phyloP scores from a whole-genome alignment of 2,329 filamentous ascomycete genomes.

The Leptographium flavum region DNA sequence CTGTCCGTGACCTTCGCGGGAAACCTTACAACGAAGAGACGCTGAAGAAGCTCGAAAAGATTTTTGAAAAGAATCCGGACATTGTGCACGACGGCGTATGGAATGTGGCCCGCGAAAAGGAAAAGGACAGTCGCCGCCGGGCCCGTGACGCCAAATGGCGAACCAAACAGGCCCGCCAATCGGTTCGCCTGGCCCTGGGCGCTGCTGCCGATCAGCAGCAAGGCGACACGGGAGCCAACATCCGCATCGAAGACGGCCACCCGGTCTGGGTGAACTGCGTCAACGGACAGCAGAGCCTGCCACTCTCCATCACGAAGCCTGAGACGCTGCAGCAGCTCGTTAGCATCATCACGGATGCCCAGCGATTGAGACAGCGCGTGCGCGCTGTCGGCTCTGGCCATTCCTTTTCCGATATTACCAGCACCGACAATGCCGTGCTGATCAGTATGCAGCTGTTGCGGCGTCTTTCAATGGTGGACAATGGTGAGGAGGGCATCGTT shows the following conservation, averaged over 20 bases:
- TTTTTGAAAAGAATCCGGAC: slow-evolving; percentile 7
- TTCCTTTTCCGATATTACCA: slow-evolving; percentile 14
- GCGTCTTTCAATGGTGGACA: slow-evolving; percentile 11
- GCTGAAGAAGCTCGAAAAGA: slow-evolving; percentile 6
- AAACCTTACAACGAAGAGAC: slow-evolving; percentile 5
- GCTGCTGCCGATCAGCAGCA: slow-evolving; percentile 3
- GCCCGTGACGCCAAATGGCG: slow-evolving; percentile 7
- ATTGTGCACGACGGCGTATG: slow-evolving; percentile 6
- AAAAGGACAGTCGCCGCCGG: slow-evolving; percentile 3
- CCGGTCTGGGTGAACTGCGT: slow-evolving; percentile 13
- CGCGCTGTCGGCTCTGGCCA: slow-evolving; percentile 16
- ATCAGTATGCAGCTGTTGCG: slow-evolving; percentile 10
- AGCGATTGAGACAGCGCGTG: slow-evolving; percentile 9
- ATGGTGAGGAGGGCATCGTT: slow-evolving; percentile 9
- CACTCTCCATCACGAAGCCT: slow-evolving; percentile 10
- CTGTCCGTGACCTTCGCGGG: slow-evolving; percentile 4
- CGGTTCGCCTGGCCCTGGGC: slow-evolving; percentile 5
- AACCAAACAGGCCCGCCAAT: slow-evolving; percentile 5
- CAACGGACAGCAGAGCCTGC: slow-evolving; percentile 11
- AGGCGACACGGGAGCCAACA: neutral
- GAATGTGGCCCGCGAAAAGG: slow-evolving; percentile 7
- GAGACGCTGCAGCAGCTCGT: slow-evolving; percentile 13
- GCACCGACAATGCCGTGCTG: slow-evolving; percentile 11
- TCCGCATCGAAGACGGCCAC: neutral
- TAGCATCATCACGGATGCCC: slow-evolving; percentile 11